Base-by-base conservation (phyloP, 1,284 basidiomycete species). In the Rhodotorula sp. region DNA sequence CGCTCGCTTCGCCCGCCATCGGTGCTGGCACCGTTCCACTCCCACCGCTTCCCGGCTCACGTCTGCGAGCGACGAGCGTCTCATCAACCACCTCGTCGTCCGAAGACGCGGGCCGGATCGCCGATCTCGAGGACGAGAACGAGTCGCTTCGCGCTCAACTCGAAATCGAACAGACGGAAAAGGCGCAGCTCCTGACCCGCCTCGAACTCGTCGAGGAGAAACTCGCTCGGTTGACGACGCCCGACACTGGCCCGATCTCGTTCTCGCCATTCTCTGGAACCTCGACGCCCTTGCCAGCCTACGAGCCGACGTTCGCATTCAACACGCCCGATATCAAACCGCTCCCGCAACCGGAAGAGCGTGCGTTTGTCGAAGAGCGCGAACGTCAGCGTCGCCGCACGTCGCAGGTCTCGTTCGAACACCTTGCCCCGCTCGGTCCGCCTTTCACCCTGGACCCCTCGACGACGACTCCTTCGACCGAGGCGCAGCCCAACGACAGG, bases 101-200 rank as follows among this genome's bases (percentile, higher is more conserved):
- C 14, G 62, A 47, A 46, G 61, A 62, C 48, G 10, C 29, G 8
- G 31, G 34, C 16, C 58, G 63, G 5, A 48, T 72, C 43, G 66
- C 66, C 52, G 68, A 71, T 54, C 69, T 76, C 66, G 74, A 73
- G 47, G 67, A 72, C 15, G 74, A 76, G 48, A 74, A 74, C 66
- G 69, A 71, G 5, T n/a, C 10, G 15, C 65, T 76, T 6, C 62
- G 74, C 66, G 73, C 67, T 31, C 74, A 71, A 39, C 71, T 76
- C 52, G 57, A 65, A 62, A 20, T 48, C n/a, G 71, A 73, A 64
- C 66, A 71, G 34, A 18, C 14, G 48, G 71, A 75, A 43, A 54
- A 68, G 23, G 58, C 56, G 8, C 54, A 67, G 16, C 71, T 75
- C n/a, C 61, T 60, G 14, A 47, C 67, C 5, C 71, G 74, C 43